phyloP scores from a whole-genome alignment of 2,329 filamentous ascomycete genomes.

The Sporothrix humicola region DNA sequence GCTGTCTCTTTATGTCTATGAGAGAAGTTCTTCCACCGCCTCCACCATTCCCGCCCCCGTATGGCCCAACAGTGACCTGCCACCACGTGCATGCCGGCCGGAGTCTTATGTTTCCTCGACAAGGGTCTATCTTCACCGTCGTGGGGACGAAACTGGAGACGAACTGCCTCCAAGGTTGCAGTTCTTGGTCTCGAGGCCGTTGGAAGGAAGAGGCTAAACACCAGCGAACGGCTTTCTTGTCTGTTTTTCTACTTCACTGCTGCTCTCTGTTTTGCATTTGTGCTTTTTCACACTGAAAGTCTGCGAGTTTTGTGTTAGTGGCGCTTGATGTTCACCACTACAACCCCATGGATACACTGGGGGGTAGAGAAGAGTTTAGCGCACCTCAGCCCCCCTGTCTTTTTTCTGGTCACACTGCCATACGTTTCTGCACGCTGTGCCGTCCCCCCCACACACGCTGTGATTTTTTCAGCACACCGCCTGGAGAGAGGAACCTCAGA shows the following conservation, averaged over 20 bases:
- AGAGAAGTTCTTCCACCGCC: not conserved
- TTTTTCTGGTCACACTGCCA: constrained; percentile 17
- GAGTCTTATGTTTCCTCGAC: not conserved
- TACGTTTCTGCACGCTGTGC: constrained; percentile 26
- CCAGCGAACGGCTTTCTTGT: not conserved
- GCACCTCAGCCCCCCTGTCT: not conserved
- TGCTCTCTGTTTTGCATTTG: not conserved
- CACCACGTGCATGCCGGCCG: constrained; percentile 8
- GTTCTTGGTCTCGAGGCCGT: not conserved
- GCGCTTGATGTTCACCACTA: not conserved
- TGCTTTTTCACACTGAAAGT: not conserved
- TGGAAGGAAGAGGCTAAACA: not conserved
- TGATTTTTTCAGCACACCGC: constrained; percentile 16
- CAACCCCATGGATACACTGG: not conserved
- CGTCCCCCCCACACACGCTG: constrained; percentile 24
- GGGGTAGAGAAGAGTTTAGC: not conserved
- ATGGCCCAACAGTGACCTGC: not conserved
- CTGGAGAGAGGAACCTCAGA: not conserved
- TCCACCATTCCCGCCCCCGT: not conserved
- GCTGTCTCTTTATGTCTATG: not conserved
- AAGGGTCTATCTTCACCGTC: not conserved
- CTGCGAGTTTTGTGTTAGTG: not conserved
- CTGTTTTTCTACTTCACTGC: not conserved
- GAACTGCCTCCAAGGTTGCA: not conserved
- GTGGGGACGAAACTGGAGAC: constrained; percentile 11